Percentiles rank a stretch among this genome's conserved stretches.
Evolutionary conservation across 1,284 basidiomycete species (phyloP).

Genomic region (Volvariella volvacea): DNA sequence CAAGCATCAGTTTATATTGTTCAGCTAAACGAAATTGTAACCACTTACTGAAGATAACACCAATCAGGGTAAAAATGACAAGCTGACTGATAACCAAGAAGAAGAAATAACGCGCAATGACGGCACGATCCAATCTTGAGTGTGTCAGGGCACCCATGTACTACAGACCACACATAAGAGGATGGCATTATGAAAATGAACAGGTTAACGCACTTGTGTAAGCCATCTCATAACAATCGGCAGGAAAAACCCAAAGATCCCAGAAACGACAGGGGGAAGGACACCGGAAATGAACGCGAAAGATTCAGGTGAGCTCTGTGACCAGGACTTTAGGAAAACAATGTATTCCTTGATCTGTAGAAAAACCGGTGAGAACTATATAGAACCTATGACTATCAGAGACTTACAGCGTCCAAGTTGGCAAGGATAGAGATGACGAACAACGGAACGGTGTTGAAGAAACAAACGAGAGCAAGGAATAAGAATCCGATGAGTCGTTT

Average conservation of each 20-base stretch:
- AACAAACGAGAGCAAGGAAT: slow-evolving; percentile 71
- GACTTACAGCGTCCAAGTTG: slow-evolving; percentile 65
- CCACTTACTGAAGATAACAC: slow-evolving; percentile 74
- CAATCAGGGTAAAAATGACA: slow-evolving; percentile 87
- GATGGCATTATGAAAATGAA: neutral
- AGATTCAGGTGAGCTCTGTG: slow-evolving; percentile 43
- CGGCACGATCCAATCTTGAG: slow-evolving; percentile 79
- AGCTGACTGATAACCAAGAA: slow-evolving; percentile 90
- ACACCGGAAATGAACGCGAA: slow-evolving; percentile 84
- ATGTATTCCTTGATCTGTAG: slow-evolving; percentile 59
- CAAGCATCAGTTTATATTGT: slow-evolving; percentile 4
- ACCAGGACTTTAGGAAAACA: slow-evolving; percentile 67
- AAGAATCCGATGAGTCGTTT: slow-evolving; percentile 72
- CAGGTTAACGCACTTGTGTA: slow-evolving; percentile 17
- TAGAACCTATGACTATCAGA: slow-evolving; percentile 1
- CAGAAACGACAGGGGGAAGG: slow-evolving; percentile 81
- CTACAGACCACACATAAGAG: slow-evolving; percentile 28
- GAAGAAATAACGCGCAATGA: slow-evolving; percentile 85
- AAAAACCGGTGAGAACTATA: slow-evolving; percentile 1
- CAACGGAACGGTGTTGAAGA: slow-evolving; percentile 88
- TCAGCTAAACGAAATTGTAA: neutral
- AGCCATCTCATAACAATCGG: slow-evolving; percentile 86
- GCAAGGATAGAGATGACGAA: slow-evolving; percentile 77
- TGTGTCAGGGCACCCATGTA: slow-evolving; percentile 80
- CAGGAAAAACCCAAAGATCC: slow-evolving; percentile 83